Base-by-base conservation (phyloP, 2,329 filamentous ascomycete genomes). In the Claviceps sp. region DNA sequence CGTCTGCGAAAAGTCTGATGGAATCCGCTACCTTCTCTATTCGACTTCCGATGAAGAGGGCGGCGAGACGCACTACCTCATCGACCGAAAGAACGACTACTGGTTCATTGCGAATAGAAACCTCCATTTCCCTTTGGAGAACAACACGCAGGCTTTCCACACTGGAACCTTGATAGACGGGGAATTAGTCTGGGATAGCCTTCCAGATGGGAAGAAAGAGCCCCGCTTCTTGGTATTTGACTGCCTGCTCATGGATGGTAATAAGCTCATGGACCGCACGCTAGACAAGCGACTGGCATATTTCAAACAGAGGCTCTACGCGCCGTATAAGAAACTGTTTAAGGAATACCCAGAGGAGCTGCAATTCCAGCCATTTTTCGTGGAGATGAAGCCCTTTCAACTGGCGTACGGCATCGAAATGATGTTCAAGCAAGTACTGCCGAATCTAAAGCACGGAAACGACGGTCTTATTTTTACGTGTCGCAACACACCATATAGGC, bases 391-490 rank as follows among this genome's bases (percentile, higher is more conserved):
- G 71, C 78, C 82, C 20, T 94, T 94, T 70, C 86, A 96, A 66
- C 79, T 93, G 59, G 83, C 83, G 47, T 98, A 98, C 70, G 88
- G 83, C 46, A 82, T 94, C 54, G 83, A 88, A 63, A 86, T 86
- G 79, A 95, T 97, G 85, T 95, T 98, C 72, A 80, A 83, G 58
- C 78, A 90, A 52, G 80, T 94, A 45, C 80, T 97, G 29, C 90
- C 89, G 1, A 82, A 76, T 43, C 78, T 98, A 38, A 85, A 83
- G 58, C 93, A 98, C 64, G 90, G 91, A 55, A 97, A 96, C 66
- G 93, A 98, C 65, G 93, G 93, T 5, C 77, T 98, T 46, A 95
- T 98, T 62, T 98, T 97, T 69, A 97, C 93, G n/a, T 95, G 91
- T 70, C 82, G 87, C 56, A 85, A 82, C 60, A 88, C 87, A 17